These are phyloP conservation scores for Pontederia paniculata DNA, from an alignment of 176 grass and related monocot genomes.

Conservation along the genomic window DNA sequence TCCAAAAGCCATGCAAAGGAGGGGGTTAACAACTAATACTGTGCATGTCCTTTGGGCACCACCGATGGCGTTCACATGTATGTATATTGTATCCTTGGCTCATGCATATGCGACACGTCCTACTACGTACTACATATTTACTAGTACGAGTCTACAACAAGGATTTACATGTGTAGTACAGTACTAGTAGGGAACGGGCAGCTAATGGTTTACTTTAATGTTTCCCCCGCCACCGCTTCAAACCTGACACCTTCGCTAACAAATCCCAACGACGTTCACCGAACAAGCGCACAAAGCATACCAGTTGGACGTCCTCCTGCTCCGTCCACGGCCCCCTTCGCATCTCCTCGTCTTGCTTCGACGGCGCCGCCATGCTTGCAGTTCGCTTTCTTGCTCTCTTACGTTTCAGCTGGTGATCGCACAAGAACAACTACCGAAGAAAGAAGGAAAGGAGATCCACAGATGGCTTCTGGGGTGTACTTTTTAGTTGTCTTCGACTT, in stretches of 20 bases:
- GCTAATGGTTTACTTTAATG: not conserved
- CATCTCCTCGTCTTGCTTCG: not conserved
- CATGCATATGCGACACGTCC: too few species aligned
- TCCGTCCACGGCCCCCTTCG: conserved; percentile 86
- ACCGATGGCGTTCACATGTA: too few species aligned
- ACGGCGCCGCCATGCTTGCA: not conserved
- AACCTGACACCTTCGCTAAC: conserved; percentile 99
- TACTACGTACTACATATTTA: not conserved
- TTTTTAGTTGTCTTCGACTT: too few species aligned
- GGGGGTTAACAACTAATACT: conserved; percentile 5
- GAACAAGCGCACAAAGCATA: conserved; percentile 98
- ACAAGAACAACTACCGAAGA: too few species aligned
- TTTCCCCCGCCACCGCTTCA: conserved; percentile 91
- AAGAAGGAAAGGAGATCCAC: too few species aligned
- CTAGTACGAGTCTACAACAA: not conserved
- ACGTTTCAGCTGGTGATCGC: too few species aligned
- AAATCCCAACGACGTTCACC: conserved; percentile 98
- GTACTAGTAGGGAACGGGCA: not conserved
- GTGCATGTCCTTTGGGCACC: not conserved
- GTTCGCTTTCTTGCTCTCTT: not conserved
- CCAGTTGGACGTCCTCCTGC: conserved; percentile 92
- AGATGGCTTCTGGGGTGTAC: too few species aligned
- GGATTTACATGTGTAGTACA: too few species aligned
- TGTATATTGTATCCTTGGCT: too few species aligned
- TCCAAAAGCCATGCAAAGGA: not conserved